Percentiles rank a stretch among this genome's conserved stretches.
phyloP scores from a whole-genome alignment of 1,284 basidiomycete genomes.

The Erythrobasidium hasegawianum region DNA sequence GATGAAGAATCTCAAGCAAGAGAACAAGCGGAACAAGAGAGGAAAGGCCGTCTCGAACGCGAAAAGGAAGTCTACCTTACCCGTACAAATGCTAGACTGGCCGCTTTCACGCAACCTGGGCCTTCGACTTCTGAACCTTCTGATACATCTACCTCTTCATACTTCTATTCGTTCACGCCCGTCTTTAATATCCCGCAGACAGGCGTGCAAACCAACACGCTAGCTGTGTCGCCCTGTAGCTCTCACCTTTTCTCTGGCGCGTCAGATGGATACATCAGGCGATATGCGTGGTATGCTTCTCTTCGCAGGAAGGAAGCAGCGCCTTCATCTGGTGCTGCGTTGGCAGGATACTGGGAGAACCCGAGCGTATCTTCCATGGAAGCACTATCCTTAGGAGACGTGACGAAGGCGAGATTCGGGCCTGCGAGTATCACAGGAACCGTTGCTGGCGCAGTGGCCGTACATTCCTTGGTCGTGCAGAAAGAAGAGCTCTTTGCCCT shows the following conservation, averaged over 20 bases:
- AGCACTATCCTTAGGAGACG: conserved; percentile 17
- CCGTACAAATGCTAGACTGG: background rate
- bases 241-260: conserved; percentile 42
- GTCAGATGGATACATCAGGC: conserved; percentile 42
- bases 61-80: background rate
- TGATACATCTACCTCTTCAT: background rate
- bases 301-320: background rate
- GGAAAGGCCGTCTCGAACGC: background rate
- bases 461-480: conserved; percentile 82
- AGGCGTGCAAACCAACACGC: conserved; percentile 36
- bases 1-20: background rate
- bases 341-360: conserved; percentile 44
- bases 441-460: conserved; percentile 56
- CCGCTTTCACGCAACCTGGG: background rate
- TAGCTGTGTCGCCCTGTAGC: conserved; percentile 39
- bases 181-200: conserved; percentile 39
- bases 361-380: conserved; percentile 29
- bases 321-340: conserved; percentile 28
- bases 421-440: conserved; percentile 21
- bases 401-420: conserved; percentile 18
- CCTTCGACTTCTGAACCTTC: background rate
- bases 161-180: conserved; percentile 28
- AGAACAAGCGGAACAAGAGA: background rate
- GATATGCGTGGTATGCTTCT: conserved; percentile 39
- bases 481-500: conserved; percentile 88